Evolutionary conservation across 169 alveolate genomes (phyloP).

Genomic region (Babesia ovis): DNA sequence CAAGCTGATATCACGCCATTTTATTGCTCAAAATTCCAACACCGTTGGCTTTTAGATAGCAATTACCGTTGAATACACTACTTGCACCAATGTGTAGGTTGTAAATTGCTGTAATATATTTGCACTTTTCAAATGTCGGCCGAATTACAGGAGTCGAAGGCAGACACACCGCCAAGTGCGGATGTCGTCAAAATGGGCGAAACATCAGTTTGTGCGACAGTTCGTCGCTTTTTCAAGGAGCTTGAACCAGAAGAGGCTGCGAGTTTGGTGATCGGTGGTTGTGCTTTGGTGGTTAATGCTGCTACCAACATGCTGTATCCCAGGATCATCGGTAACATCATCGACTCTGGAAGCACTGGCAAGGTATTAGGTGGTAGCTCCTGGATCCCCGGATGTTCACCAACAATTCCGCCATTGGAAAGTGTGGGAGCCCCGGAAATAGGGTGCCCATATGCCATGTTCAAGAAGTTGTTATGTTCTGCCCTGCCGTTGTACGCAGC

Average conservation of each 20-base stretch:
- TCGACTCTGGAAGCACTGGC: conserved; percentile 55
- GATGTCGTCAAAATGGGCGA: background rate
- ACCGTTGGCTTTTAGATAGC: background rate
- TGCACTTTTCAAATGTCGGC: background rate
- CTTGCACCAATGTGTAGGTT: too few species aligned
- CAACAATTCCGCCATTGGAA: conserved; percentile 7
- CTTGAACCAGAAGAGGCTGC: conserved; percentile 45
- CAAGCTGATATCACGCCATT: background rate
- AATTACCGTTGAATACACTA: background rate
- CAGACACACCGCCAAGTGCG: conserved; percentile 8
- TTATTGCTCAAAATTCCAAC: background rate
- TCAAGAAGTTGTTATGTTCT: conserved; percentile 29
- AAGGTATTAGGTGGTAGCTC: background rate
- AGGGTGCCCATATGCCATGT: conserved; percentile 28
- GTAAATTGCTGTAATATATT: too few species aligned
- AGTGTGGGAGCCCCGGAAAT: background rate
- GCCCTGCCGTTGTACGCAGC: conserved; percentile 54
- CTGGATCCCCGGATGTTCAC: background rate
- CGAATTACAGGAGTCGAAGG: conserved; percentile 10
- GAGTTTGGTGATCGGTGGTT: conserved; percentile 26
- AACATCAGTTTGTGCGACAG: conserved; percentile 3
- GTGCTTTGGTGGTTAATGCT: conserved; percentile 54
- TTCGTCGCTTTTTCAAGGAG: conserved; percentile 45
- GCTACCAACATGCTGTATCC: conserved; percentile 61
- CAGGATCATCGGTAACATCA: conserved; percentile 51